Evolutionary conservation across 306 rosid genomes (phyloP).

Genomic region (Dryas alaskensis): DNA sequence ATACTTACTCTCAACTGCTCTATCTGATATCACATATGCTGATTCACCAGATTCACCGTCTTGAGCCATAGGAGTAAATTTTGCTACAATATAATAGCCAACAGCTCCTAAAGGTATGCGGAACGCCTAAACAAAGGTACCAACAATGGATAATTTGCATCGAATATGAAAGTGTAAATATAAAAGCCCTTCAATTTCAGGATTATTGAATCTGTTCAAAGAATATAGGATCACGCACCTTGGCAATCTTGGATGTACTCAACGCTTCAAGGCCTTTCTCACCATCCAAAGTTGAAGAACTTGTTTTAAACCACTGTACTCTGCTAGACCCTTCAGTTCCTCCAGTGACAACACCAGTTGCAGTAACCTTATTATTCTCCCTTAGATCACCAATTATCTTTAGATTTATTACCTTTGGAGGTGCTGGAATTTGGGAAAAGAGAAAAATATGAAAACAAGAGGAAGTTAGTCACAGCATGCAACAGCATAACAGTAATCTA

Average conservation of each 20-base stretch:
- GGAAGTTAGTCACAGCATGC: conserved; percentile 18
- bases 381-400: conserved; percentile 77
- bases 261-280: conserved; percentile 73
- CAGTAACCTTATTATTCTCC: conserved; percentile 86
- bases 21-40: conserved; percentile 64
- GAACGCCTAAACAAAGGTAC: conserved; percentile 58
- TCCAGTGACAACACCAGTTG: conserved; percentile 78
- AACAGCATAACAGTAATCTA: background rate
- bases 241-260: conserved; percentile 86
- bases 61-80: conserved; percentile 76
- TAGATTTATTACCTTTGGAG: conserved; percentile 72
- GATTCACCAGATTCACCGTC: conserved; percentile 95
- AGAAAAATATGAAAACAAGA: conserved; percentile 15
- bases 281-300: conserved; percentile 53
- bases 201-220: conserved; percentile 1
- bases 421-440: conserved; percentile 64
- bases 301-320: conserved; percentile 95
- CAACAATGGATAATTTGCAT: conserved; percentile 24
- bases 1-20: conserved; percentile 81
- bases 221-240: conserved; percentile 32
- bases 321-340: conserved; percentile 93
- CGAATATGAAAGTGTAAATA: background rate
- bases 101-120: conserved; percentile 97
- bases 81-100: conserved; percentile 83
- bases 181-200: background rate